Evolutionary conservation across 83 land plant species (phyloP).

Genomic region (Picea abies): DNA sequence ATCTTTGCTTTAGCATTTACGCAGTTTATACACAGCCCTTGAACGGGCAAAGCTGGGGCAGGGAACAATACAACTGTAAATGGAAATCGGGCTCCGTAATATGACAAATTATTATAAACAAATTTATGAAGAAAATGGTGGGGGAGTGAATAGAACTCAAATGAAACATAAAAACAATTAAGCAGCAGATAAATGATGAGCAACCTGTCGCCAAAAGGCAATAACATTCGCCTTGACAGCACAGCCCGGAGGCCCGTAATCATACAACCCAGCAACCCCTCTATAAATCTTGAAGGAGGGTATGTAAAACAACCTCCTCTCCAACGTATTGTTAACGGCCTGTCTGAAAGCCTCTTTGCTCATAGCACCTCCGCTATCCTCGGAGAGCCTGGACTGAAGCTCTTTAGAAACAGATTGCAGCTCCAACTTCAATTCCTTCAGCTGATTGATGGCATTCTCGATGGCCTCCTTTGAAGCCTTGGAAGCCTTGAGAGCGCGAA

Average conservation of each 20-base stretch:
- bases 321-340: slow-evolving; percentile 73
- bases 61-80: too few relatives aligned
- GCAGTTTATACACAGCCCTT: too few relatives aligned
- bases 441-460: not conserved
- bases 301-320: slow-evolving; percentile 78
- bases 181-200: not conserved
- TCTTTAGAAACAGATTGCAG: slow-evolving; percentile 18
- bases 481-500: not conserved
- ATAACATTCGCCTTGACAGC: slow-evolving; percentile 92
- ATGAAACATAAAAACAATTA: not conserved
- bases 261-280: slow-evolving; percentile 94
- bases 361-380: slow-evolving; percentile 24
- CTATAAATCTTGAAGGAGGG: slow-evolving; percentile 93
- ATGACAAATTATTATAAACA: too few relatives aligned
- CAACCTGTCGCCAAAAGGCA: slow-evolving; percentile 93
- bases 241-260: slow-evolving; percentile 98
- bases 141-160: not conserved
- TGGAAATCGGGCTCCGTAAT: too few relatives aligned
- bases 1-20: too few relatives aligned
- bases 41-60: too few relatives aligned
- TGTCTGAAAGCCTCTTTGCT: slow-evolving; percentile 71
- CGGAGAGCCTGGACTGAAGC: not conserved
- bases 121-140: too few relatives aligned
- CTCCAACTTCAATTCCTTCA: not conserved
- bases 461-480: not conserved